Percentiles rank a stretch among this genome's conserved stretches.
phyloP scores from a whole-genome alignment of 768 basidiomycete species.

The Asterophora parasitica region DNA sequence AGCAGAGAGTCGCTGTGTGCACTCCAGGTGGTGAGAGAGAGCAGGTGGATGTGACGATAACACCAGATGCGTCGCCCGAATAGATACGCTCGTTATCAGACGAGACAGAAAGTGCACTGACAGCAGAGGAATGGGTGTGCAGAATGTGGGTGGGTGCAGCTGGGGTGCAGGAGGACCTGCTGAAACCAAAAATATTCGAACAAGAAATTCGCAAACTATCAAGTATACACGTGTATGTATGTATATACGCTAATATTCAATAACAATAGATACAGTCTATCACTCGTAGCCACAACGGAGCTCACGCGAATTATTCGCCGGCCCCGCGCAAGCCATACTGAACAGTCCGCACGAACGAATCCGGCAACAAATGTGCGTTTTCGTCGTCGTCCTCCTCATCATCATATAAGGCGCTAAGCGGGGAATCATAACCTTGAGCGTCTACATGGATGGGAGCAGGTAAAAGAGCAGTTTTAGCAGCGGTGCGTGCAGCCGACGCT shows the following conservation, averaged over 20 bases:
- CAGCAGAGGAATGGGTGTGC: constrained; percentile 62
- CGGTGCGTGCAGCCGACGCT: constrained; percentile 5
- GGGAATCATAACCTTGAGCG: neutral
- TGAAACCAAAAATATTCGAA: too few relatives aligned
- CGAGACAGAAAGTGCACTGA: constrained; percentile 61
- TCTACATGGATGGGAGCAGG: neutral
- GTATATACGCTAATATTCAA: neutral
- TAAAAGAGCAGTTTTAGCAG: neutral
- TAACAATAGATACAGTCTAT: constrained; percentile 16
- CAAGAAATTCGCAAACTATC: too few relatives aligned
- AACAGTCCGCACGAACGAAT: constrained; percentile 17
- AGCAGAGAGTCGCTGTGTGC: constrained; percentile 78
- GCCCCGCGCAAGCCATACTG: constrained; percentile 18
- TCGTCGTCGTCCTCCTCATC: constrained; percentile 11
- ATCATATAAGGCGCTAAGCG: constrained; percentile 2
- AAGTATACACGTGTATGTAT: too few relatives aligned
- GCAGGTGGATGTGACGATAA: constrained; percentile 69
- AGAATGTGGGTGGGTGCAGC: constrained; percentile 71
- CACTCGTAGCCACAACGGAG: neutral
- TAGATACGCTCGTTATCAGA: constrained; percentile 75
- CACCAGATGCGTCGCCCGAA: constrained; percentile 80
- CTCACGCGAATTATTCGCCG: constrained; percentile 2
- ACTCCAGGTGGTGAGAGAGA: constrained; percentile 69
- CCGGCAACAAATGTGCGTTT: constrained; percentile 12
- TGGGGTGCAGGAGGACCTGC: constrained; percentile 29